These are phyloP conservation scores for Penicillium turbatum DNA, from an alignment of 495 filamentous ascomycete genomes.

Conservation along the genomic window DNA sequence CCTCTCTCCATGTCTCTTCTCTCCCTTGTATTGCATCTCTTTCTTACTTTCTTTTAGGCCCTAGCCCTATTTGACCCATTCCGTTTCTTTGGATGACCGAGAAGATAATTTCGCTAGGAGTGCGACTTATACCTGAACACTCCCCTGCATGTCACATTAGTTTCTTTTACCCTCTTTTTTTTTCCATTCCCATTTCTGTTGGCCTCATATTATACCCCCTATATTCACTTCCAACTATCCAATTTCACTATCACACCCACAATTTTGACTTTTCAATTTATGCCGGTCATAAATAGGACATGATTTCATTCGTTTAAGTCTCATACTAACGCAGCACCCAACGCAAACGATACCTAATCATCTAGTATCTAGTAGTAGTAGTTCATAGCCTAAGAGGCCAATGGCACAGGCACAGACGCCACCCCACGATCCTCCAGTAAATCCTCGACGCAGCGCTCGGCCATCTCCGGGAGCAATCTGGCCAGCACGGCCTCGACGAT, in stretches of 20 bases:
- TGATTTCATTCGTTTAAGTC: slow-evolving; percentile 14
- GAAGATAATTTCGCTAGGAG: slow-evolving; percentile 21
- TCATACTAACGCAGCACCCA: background rate
- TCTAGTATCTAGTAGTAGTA: background rate
- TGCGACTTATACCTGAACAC: slow-evolving; percentile 10
- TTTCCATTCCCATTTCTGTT: background rate
- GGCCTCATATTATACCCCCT: slow-evolving; percentile 20
- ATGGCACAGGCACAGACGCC: slow-evolving; percentile 15
- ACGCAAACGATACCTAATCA: background rate
- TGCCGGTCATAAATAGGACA: slow-evolving; percentile 5
- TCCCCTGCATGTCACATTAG: slow-evolving; percentile 16
- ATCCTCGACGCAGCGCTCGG: slow-evolving; percentile 65
- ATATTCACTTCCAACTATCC: slow-evolving; percentile 19
- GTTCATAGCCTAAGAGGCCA: slow-evolving; percentile 5
- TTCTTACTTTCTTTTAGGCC: slow-evolving; percentile 11
- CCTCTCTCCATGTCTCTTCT: background rate
- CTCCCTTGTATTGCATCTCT: slow-evolving; percentile 10
- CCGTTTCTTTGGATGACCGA: too few species aligned
- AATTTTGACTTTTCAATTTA: slow-evolving; percentile 8
- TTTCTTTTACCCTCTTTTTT: slow-evolving; percentile 7
- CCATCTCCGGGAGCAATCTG: slow-evolving; percentile 77
- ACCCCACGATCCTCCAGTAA: slow-evolving; percentile 68
- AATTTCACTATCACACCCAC: slow-evolving; percentile 8
- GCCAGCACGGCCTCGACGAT: slow-evolving; percentile 74
- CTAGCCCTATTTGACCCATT: slow-evolving; percentile 12